Percentiles rank a stretch among this genome's conserved stretches.
Evolutionary conservation across 2,329 filamentous ascomycete genomes (phyloP).

Genomic region (Aspergillus sp.): DNA sequence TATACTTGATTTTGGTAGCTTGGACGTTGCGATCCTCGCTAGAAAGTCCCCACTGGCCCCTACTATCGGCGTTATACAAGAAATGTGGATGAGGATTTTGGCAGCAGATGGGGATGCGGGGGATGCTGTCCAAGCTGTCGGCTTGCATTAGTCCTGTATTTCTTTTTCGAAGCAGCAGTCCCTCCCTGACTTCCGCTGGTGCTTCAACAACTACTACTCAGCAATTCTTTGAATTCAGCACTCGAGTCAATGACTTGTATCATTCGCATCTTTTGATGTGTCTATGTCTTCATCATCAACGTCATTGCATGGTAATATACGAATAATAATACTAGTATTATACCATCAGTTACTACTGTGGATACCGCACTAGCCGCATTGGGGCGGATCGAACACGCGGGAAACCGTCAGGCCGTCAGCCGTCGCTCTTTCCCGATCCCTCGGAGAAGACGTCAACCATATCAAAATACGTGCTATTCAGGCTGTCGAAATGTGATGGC

Average conservation of each 20-base stretch:
- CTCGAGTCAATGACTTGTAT: not conserved
- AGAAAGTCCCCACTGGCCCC: constrained; percentile 2
- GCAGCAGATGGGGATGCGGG: constrained; percentile 7
- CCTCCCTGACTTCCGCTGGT: too few species aligned
- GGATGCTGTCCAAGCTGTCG: constrained; percentile 4
- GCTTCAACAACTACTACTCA: too few species aligned
- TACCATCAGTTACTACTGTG: not conserved
- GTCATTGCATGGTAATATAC: not conserved
- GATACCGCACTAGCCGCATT: constrained; percentile 2
- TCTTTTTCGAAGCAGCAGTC: not conserved
- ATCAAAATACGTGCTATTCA: too few species aligned
- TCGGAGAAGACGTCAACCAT: not conserved
- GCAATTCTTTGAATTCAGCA: too few species aligned
- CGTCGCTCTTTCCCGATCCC: constrained; percentile 3
- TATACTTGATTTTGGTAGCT: not conserved
- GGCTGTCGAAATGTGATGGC: too few species aligned
- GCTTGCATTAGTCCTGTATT: constrained; percentile 1
- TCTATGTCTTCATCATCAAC: not conserved
- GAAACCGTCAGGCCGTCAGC: not conserved
- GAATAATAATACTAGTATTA: not conserved
- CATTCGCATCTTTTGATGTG: not conserved
- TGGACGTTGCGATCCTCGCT: constrained; percentile 10
- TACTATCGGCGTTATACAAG: not conserved
- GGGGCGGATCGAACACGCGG: not conserved
- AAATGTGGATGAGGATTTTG: constrained; percentile 1